Evolutionary conservation across 2,329 filamentous ascomycete genomes (phyloP), one percentile per base, ranked within the genome.

Genomic region (Lasiodiplodia sp.): DNA sequence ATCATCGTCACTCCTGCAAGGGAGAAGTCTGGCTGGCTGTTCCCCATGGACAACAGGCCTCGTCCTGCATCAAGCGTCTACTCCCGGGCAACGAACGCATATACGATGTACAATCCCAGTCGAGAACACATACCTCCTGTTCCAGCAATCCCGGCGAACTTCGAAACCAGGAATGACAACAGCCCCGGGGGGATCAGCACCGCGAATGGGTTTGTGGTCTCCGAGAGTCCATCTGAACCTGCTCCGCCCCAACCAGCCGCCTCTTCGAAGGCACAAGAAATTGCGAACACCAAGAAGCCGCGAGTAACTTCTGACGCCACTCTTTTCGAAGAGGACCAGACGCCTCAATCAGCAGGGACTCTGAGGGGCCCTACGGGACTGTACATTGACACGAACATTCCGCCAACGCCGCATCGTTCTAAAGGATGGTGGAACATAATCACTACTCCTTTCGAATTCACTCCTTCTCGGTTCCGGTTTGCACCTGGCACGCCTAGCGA

Each of bases 401-500:
- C 80, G 6, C 87, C 86, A 51, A 87, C 86, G 34, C 85, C 83
- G 52, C 85, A 87, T 12, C 85, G 84, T 67, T 90, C 90, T 31
- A 84, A 85, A 69, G 91, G 91, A 23, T 94, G 91, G 91, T 94
- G 91, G 91, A 92, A 92, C 73, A 85, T 92, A 72, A 88, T 94
- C 67, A 90, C 87, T 8, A 92, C 91, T 1, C 91, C 91, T 0
- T 93, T 93, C 73, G 75, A 78, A 28, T 74, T 76, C 65, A 77
- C 82, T 70, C 71, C 79, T 57, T 72, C 76, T 73, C 74, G 79
- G 68, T 73, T 76, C 63, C 75, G 79, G 65, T 81, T 77, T 74
- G 76, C 75, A 5, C 73, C 75, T 63, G 72, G 70, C 31, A 75
- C 72, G 8, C 52, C 49, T 5, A 71, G 69, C 6, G 70, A 72